Conservation (phyloP, 352 stramenopile genomes). For the Globisporangium irregulare region DNA sequence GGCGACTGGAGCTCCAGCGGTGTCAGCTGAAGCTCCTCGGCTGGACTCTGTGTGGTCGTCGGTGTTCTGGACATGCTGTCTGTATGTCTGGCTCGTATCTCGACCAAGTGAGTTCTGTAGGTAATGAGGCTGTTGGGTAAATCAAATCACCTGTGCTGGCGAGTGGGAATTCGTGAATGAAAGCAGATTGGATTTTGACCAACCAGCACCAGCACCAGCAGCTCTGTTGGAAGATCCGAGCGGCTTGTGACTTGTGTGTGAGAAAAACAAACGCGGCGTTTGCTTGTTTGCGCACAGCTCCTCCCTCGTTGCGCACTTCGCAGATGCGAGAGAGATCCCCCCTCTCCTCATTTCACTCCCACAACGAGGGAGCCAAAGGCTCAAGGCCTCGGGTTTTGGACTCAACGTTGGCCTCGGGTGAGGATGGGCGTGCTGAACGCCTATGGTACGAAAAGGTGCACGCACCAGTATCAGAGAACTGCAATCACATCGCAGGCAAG, state of each 20-base stretch:
- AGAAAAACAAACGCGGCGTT: conserved; percentile 4
- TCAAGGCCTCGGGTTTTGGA: too few relatives aligned
- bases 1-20: neutral
- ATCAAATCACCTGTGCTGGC: neutral
- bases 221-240: neutral
- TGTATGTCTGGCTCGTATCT: neutral
- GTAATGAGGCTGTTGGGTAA: neutral
- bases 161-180: conserved; percentile 11
- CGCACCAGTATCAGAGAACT: neutral
- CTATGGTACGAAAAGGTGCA: conserved; percentile 6
- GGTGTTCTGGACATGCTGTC: neutral
- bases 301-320: conserved; percentile 1
- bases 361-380: conserved; percentile 1
- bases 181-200: neutral
- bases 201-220: neutral
- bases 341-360: neutral
- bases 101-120: neutral
- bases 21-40: neutral
- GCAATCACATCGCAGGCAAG: neutral
- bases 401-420: neutral
- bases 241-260: neutral
- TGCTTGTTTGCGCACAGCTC: neutral
- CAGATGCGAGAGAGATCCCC: conserved; percentile 1
- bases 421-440: conserved; percentile 1
- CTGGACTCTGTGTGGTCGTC: neutral